A percentile compares a stretch with the other conserved stretches of the same genome.
These are phyloP conservation scores for Claviceps sp. DNA, from an alignment of 2,329 filamentous ascomycete genomes.

Conservation along the genomic window DNA sequence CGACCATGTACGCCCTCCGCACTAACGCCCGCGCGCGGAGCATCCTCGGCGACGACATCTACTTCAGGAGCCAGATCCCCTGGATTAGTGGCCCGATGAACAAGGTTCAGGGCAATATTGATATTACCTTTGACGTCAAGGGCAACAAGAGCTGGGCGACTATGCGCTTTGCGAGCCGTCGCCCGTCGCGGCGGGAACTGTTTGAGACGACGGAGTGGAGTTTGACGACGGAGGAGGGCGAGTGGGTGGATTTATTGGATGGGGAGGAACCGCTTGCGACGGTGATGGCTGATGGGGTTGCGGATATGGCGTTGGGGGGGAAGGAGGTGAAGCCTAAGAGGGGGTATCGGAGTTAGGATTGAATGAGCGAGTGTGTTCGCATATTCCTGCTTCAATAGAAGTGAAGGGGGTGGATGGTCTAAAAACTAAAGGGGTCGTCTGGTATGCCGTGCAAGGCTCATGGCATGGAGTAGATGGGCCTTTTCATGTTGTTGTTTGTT, in stretches of 20 bases:
- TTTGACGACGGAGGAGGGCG: slow-evolving; percentile 50
- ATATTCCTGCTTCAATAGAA: background rate
- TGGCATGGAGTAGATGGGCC: background rate
- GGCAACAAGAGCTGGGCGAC: slow-evolving; percentile 57
- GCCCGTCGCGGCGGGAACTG: slow-evolving; percentile 44
- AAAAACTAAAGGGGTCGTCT: no score
- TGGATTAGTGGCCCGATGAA: slow-evolving; percentile 85
- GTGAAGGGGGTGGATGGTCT: background rate
- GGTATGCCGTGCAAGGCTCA: no score
- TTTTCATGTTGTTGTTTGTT: background rate
- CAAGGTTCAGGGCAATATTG: slow-evolving; percentile 79
- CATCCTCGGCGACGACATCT: slow-evolving; percentile 74
- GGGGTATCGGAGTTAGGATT: slow-evolving; percentile 39
- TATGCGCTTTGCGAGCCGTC: slow-evolving; percentile 69
- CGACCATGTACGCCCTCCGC: slow-evolving; percentile 82
- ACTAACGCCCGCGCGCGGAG: slow-evolving; percentile 63
- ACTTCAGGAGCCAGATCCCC: slow-evolving; percentile 64
- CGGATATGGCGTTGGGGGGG: slow-evolving; percentile 14
- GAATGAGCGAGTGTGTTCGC: slow-evolving; percentile 16
- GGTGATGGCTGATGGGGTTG: slow-evolving; percentile 24
- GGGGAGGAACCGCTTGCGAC: slow-evolving; percentile 52
- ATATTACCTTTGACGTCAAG: slow-evolving; percentile 78
- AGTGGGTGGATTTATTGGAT: slow-evolving; percentile 59
- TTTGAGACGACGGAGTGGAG: slow-evolving; percentile 92
- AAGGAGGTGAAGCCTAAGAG: slow-evolving; percentile 22